phyloP scores from a whole-genome alignment of 805 yeast genomes.

The Saccharomycopsis guyanensis region DNA sequence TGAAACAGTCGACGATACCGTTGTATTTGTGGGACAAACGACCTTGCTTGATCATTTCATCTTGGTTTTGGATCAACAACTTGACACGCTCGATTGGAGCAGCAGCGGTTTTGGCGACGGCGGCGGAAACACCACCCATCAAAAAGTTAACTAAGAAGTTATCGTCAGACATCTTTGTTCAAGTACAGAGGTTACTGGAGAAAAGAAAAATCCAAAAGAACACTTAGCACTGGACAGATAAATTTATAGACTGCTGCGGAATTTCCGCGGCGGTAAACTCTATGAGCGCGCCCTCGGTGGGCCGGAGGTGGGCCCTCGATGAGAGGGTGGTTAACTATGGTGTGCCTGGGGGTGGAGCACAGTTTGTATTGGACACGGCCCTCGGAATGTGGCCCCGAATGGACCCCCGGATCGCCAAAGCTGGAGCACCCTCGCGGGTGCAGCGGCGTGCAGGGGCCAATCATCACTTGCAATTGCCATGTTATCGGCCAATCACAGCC shows the following conservation, averaged over 20 bases:
- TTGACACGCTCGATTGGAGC: constrained; percentile 97
- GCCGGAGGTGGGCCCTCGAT: no score
- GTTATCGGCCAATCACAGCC: background rate
- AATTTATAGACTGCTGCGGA: background rate
- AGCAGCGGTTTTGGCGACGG: constrained; percentile 96
- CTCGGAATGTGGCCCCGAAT: no score
- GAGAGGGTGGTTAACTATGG: no score
- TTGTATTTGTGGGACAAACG: constrained; percentile 79
- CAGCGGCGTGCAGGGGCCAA: background rate
- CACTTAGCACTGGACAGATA: background rate
- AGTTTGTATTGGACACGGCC: background rate
- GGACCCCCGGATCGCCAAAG: background rate
- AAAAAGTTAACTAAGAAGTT: constrained; percentile 60
- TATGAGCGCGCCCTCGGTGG: background rate
- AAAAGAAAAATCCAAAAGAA: background rate
- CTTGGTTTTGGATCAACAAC: constrained; percentile 94
- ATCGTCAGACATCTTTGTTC: constrained; percentile 28
- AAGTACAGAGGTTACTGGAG: background rate
- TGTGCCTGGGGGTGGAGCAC: background rate
- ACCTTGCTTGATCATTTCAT: constrained; percentile 97
- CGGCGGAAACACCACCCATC: constrained; percentile 99
- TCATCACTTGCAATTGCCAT: background rate
- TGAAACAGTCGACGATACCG: constrained; percentile 93
- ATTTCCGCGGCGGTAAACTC: background rate
- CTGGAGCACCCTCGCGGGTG: background rate